Evolutionary conservation across 306 rosid genomes (phyloP).

Genomic region (Crataegus laevigata): DNA sequence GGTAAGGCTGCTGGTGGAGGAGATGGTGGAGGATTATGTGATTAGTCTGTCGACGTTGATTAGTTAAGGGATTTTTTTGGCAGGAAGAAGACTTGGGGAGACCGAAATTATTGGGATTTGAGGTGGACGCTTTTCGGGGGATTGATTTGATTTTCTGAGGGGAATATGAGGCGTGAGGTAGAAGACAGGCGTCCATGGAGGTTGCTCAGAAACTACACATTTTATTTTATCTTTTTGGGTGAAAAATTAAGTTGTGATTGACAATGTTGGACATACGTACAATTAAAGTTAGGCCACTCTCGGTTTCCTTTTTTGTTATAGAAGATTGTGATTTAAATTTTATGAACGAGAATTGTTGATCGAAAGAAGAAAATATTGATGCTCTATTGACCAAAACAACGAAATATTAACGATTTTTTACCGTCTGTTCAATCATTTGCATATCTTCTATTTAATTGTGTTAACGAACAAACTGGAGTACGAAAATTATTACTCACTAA

Average conservation of each 20-base stretch:
- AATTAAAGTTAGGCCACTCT: too few species aligned
- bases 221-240: neutral
- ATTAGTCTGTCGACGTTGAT: neutral
- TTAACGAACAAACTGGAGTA: too few species aligned
- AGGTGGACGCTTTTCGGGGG: neutral
- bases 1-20: neutral
- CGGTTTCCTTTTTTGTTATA: too few species aligned
- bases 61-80: neutral
- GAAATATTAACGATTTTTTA: too few species aligned
- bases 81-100: neutral
- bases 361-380: neutral
- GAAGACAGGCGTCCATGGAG: neutral
- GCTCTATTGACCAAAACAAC: too few species aligned
- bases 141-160: neutral
- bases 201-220: neutral
- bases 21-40: neutral
- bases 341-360: too few species aligned
- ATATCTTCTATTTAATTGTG: neutral
- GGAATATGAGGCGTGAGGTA: neutral
- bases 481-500: neutral
- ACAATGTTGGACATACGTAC: too few species aligned
- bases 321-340: too few species aligned
- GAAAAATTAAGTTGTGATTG: too few species aligned
- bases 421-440: neutral
- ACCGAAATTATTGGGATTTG: neutral